These are phyloP conservation scores for Leptographium lundbergii DNA, from an alignment of 2,329 filamentous ascomycete species.

Conservation along the genomic window DNA sequence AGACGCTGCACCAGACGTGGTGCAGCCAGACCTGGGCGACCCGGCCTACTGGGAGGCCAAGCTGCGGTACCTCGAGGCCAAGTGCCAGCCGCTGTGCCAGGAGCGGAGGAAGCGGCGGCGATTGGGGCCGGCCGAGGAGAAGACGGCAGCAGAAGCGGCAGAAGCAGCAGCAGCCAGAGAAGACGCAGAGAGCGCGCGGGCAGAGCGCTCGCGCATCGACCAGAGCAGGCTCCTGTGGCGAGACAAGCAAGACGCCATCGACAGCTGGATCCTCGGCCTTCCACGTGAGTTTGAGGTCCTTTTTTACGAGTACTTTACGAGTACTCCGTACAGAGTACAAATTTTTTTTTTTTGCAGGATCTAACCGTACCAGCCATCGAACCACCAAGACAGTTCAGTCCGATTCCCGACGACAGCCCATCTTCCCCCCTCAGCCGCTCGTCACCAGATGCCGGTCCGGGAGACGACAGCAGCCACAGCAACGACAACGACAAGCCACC, in stretches of 20 bases:
- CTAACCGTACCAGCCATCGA: background rate
- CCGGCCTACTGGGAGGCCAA: conserved; percentile 6
- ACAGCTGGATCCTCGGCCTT: background rate
- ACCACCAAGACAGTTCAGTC: background rate
- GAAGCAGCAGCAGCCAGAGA: background rate
- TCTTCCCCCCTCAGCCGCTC: background rate
- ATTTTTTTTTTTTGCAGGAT: background rate
- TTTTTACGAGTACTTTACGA: no score
- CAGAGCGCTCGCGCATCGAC: conserved; percentile 2
- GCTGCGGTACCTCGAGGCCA: conserved; percentile 5
- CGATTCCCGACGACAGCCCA: background rate
- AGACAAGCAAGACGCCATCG: conserved; percentile 2
- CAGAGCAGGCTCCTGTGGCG: conserved; percentile 8
- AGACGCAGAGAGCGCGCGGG: background rate
- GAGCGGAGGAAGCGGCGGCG: conserved; percentile 5
- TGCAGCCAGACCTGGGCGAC: conserved; percentile 1
- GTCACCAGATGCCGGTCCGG: background rate
- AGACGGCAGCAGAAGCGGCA: background rate
- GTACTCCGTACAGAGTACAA: no score
- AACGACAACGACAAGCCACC: background rate
- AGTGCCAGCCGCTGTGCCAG: conserved; percentile 7
- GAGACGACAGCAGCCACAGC: background rate
- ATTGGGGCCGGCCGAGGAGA: background rate
- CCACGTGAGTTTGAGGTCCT: background rate
- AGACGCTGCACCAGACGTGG: no score